Conservation (phyloP, 176 grass and related monocot species). For the Phragmites australis region DNA sequence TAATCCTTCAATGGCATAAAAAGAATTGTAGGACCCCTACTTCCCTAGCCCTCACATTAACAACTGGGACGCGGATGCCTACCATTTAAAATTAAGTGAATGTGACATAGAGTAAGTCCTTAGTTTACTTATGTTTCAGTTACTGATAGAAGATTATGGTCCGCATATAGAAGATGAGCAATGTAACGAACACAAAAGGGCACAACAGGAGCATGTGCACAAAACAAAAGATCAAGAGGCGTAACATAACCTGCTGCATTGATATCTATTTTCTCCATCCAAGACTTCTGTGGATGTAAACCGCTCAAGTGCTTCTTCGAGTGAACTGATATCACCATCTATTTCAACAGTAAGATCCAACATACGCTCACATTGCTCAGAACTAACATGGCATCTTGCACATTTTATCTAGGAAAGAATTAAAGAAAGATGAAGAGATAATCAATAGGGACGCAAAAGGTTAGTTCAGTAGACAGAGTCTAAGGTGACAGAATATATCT, state of each 20-base stretch:
- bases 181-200: not conserved
- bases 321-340: slow-evolving; percentile 78
- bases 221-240: slow-evolving; percentile 9
- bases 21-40: not conserved
- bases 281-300: slow-evolving; percentile 92
- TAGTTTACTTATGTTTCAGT: slow-evolving; percentile 18
- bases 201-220: not conserved
- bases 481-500: slow-evolving; percentile 24
- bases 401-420: slow-evolving; percentile 80
- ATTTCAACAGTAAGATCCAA: slow-evolving; percentile 97
- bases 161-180: not conserved
- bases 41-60: slow-evolving; percentile 1
- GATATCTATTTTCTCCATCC: slow-evolving; percentile 94
- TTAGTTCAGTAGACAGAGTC: not conserved
- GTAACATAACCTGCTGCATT: slow-evolving; percentile 67
- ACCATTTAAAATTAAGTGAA: not conserved
- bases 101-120: not conserved
- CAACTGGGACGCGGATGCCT: not conserved
- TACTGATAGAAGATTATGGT: slow-evolving; percentile 3
- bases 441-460: slow-evolving; percentile 14
- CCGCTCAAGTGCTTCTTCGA: slow-evolving; percentile 78
- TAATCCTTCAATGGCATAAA: not conserved
- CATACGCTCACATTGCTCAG: slow-evolving; percentile 75
- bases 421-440: not conserved
- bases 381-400: slow-evolving; percentile 63